Evolutionary conservation across 768 basidiomycete genomes (phyloP).

Genomic region (Omphalotus guepiniiformis): DNA sequence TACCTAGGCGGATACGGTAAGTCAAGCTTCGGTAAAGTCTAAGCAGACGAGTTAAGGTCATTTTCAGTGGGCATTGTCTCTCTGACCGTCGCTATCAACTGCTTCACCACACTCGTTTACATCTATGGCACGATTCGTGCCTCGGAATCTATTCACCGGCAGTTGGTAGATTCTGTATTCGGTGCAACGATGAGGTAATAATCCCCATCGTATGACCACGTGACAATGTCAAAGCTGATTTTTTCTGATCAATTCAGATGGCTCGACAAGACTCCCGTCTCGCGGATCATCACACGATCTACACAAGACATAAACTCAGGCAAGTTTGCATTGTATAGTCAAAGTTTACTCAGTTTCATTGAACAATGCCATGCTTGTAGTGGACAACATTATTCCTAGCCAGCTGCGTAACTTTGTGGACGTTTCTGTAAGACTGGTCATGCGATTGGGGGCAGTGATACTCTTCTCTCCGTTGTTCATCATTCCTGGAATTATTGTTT

Average conservation of each 20-base stretch:
- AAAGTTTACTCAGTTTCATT: too few species aligned
- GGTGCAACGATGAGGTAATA: conserved; percentile 54
- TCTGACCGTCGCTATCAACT: conserved; percentile 24
- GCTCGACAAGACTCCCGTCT: conserved; percentile 41
- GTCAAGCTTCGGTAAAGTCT: neutral
- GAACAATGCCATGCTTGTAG: too few species aligned
- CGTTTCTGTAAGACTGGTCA: conserved; percentile 30
- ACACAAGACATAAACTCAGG: conserved; percentile 63
- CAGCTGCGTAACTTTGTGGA: conserved; percentile 18
- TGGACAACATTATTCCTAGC: conserved; percentile 33
- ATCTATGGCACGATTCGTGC: conserved; percentile 46
- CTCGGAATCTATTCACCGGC: conserved; percentile 46
- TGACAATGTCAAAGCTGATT: too few species aligned
- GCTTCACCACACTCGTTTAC: conserved; percentile 23
- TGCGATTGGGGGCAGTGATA: conserved; percentile 41
- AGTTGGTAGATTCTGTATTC: conserved; percentile 49
- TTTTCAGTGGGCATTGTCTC: conserved; percentile 24
- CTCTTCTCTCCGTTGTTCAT: conserved; percentile 43
- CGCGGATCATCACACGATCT: conserved; percentile 59
- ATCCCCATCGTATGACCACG: too few species aligned
- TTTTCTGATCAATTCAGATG: conserved; percentile 30
- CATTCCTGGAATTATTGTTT: conserved; percentile 40
- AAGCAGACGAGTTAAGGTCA: neutral
- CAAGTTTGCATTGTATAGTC: too few species aligned
- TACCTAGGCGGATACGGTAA: conserved; percentile 15